A percentile compares a stretch with the other conserved stretches of the same genome.
phyloP scores from a whole-genome alignment of 306 rosid genomes.

The Vigna unguiculata region DNA sequence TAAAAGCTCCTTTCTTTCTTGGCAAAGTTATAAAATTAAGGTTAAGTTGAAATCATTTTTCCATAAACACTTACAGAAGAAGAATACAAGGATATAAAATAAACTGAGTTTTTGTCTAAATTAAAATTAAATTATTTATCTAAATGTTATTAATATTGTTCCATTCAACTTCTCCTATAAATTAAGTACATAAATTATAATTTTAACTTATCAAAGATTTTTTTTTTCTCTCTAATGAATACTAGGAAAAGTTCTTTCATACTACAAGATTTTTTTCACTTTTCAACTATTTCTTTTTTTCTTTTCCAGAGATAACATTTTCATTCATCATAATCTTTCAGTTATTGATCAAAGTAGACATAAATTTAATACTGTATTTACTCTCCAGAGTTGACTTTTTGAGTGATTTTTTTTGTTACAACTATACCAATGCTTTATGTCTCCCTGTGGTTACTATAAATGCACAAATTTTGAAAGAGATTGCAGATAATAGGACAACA shows the following conservation, averaged over 20 bases:
- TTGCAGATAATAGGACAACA: conserved; percentile 37
- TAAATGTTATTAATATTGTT: no score
- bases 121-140: no score
- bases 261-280: not conserved
- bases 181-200: no score
- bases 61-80: no score
- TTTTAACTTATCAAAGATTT: no score
- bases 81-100: no score
- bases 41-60: no score
- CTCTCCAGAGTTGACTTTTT: conserved; percentile 18
- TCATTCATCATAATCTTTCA: not conserved
- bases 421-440: not conserved
- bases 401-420: not conserved
- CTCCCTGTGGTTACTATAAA: not conserved
- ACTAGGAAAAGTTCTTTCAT: no score
- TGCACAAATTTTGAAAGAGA: conserved; percentile 24
- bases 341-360: not conserved
- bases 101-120: no score
- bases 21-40: not conserved
- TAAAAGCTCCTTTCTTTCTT: not conserved
- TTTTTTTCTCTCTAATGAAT: no score
- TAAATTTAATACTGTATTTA: not conserved
- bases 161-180: no score
- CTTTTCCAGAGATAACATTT: not conserved
- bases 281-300: not conserved